These are phyloP conservation scores for Colletotrichum sp. DNA, from an alignment of 2,329 filamentous ascomycete species.

Conservation along the genomic window DNA sequence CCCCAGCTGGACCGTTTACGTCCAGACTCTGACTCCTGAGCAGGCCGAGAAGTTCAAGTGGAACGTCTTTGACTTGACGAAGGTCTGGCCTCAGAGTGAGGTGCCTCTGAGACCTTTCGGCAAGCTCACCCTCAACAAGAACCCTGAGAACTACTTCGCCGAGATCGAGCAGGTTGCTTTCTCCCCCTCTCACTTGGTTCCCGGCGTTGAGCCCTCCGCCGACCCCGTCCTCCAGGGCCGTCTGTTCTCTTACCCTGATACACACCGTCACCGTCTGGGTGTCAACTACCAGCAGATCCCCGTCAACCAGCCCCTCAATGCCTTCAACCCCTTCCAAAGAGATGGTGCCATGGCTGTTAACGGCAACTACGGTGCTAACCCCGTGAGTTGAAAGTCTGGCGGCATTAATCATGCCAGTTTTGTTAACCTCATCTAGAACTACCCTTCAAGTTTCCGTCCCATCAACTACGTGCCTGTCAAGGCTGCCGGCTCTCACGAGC, in stretches of 20 bases:
- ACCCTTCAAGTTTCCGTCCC: slow-evolving; percentile 51
- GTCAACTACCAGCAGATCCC: slow-evolving; percentile 70
- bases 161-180: slow-evolving; percentile 75
- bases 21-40: slow-evolving; percentile 67
- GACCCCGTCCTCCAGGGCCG: slow-evolving; percentile 68
- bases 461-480: slow-evolving; percentile 48
- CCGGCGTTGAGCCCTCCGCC: slow-evolving; percentile 65
- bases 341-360: slow-evolving; percentile 76
- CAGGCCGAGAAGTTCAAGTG: slow-evolving; percentile 65
- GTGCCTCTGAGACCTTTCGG: slow-evolving; percentile 68
- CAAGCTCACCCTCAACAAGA: slow-evolving; percentile 68
- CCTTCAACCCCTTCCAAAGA: slow-evolving; percentile 73
- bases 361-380: slow-evolving; percentile 65
- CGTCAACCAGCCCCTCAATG: slow-evolving; percentile 61
- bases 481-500: slow-evolving; percentile 48
- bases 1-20: slow-evolving; percentile 68
- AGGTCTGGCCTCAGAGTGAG: slow-evolving; percentile 70
- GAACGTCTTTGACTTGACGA: slow-evolving; percentile 74
- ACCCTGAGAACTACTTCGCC: slow-evolving; percentile 70
- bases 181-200: slow-evolving; percentile 67
- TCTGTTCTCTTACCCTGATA: slow-evolving; percentile 66
- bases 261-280: slow-evolving; percentile 67
- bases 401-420: too few species aligned
- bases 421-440: slow-evolving; percentile 42
- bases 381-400: slow-evolving; percentile 25